Base-by-base conservation (phyloP, 495 filamentous ascomycete species). In the Podospora appendiculata region DNA sequence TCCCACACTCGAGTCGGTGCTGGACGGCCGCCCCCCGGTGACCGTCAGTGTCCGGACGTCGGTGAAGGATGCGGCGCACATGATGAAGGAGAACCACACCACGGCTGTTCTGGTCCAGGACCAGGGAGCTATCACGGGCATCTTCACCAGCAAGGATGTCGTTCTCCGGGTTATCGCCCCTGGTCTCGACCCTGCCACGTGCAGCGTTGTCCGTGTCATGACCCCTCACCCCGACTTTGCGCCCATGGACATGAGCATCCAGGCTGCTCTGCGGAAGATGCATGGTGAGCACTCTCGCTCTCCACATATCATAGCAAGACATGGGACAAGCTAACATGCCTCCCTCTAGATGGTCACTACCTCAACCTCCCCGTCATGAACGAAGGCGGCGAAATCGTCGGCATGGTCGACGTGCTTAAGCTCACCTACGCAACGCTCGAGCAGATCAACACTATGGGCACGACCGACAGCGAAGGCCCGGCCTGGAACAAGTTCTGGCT, bases 401-500 rank as follows among this genome's bases (percentile, higher is more conserved):
- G 93, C 54, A 98, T 98, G 93, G 93, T 97, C 8, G 93, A 98
- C 70, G 93, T 98, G 48, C 78, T 98, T 47, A 97, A 96, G 70
- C 78, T 98, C 58, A 98, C 93, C 35, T 98, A 98, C 69, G 92
- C 93, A 35, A 98, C 93, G 13, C 79, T 98, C 18, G 93, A 98
- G 71, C 93, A 98, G 78, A 90, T 96, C 70, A 79, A 78, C 61
- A 72, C 73, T 16, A 80, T 79, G 73, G 78, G 76, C 39, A 89
- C 83, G 18, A 78, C 78, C 32, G 92, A 98, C 62, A 89, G 83
- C 58, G 93, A 97, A 69, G 93, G 93, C 0, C 93, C 93, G 13
- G 93, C 93, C 12, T 98, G 93, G 93, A 95, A 96, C 73, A 97
- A 96, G 72, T 98, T 98, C 74, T 98, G 93, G 93, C 75, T 97